Percentiles rank a stretch among this genome's conserved stretches.
Conservation (phyloP, 192 early-diverging fungal species). For the Cladochytrium replicatum region DNA sequence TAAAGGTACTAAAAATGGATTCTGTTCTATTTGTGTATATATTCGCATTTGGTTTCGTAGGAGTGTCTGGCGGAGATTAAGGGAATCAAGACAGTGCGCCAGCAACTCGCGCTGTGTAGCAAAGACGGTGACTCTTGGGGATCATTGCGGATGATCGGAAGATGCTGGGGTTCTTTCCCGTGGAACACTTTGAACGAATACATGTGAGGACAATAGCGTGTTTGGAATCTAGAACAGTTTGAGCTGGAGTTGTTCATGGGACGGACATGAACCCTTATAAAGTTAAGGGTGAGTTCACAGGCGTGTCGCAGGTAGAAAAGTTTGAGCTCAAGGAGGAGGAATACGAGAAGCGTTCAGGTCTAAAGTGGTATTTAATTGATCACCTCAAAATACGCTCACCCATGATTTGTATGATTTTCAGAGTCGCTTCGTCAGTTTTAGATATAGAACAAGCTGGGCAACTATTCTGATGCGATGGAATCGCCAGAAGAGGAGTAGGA, state of each 20-base stretch:
- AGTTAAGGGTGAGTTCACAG: conserved; percentile 64
- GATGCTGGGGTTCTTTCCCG: conserved; percentile 81
- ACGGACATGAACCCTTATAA: conserved; percentile 57
- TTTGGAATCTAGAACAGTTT: not conserved
- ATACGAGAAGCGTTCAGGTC: conserved; percentile 71
- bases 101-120: too few species aligned
- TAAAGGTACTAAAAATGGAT: too few species aligned
- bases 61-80: too few species aligned
- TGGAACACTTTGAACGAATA: conserved; percentile 70
- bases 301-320: conserved; percentile 86
- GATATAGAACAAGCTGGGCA: conserved; percentile 76
- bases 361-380: not conserved
- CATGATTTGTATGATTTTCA: too few species aligned
- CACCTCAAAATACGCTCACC: not conserved
- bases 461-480: conserved; percentile 67
- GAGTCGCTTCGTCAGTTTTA: conserved; percentile 87
- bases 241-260: conserved; percentile 30
- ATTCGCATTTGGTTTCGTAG: too few species aligned
- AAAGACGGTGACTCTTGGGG: too few species aligned
- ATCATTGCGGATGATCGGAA: conserved; percentile 43
- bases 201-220: too few species aligned
- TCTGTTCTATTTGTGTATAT: too few species aligned
- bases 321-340: conserved; percentile 83
- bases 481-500: conserved; percentile 46
- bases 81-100: too few species aligned